These are phyloP conservation scores for Cudoniella acicularis DNA, from an alignment of 495 filamentous ascomycete species.

Conservation along the genomic window DNA sequence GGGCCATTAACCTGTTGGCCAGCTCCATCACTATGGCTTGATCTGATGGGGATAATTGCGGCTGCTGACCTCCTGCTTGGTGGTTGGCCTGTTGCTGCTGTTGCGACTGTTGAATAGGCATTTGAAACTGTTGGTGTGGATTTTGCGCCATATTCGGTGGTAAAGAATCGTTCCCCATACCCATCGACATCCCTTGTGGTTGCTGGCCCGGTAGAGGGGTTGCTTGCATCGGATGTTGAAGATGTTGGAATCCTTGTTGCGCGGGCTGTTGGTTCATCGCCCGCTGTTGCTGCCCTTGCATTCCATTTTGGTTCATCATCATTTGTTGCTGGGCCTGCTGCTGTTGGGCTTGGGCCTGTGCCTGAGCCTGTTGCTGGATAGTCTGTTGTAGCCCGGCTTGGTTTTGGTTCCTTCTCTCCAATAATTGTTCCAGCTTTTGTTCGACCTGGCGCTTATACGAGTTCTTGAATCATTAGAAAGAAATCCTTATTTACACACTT, in stretches of 20 bases:
- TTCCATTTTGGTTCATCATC: conserved; percentile 43
- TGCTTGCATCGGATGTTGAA: conserved; percentile 47
- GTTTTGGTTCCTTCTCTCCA: conserved; percentile 37
- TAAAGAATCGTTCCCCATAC: conserved; percentile 21
- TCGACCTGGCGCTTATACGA: conserved; percentile 35
- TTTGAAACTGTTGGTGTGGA: conserved; percentile 36
- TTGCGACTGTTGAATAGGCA: conserved; percentile 27
- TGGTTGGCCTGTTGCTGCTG: conserved; percentile 16
- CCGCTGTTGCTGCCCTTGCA: conserved; percentile 33
- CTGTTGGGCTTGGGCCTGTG: conserved; percentile 34
- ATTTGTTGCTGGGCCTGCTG: conserved; percentile 30
- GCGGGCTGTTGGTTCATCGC: conserved; percentile 33
- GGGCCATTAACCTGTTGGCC: conserved; percentile 13
- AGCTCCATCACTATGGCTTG: conserved; percentile 10
- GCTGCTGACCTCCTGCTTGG: conserved; percentile 8
- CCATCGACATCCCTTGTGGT: conserved; percentile 17
- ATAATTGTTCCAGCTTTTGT: conserved; percentile 40
- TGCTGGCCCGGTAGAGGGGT: conserved; percentile 34
- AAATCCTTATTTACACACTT: background rate
- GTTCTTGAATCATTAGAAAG: conserved; percentile 4
- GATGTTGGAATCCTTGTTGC: conserved; percentile 41
- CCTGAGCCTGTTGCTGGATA: conserved; percentile 27
- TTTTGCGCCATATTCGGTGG: conserved; percentile 23
- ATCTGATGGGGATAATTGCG: conserved; percentile 13
- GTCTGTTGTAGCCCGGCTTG: conserved; percentile 28